Evolutionary conservation across 805 yeast species (phyloP), one percentile per base, ranked within the genome.

Genomic region (Candida verbasci): DNA sequence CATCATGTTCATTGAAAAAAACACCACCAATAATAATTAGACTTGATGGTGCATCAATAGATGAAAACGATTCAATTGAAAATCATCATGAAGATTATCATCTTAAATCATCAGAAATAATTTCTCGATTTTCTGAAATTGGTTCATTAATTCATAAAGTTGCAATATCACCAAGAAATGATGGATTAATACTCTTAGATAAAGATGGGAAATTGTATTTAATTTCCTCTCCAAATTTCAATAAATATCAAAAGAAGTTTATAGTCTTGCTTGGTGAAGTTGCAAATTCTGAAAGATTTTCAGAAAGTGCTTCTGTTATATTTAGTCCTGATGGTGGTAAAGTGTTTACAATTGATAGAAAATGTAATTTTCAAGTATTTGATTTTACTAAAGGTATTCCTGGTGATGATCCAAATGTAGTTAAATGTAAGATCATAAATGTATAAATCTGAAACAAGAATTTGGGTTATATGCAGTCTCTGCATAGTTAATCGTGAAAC

Each of bases 341-440:
- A 43, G 64, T 89, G 14, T 81, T 77, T 47, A 72, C 78, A 3
- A 71, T 87, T 11, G 97, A 89, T 56, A 65, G 96, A 27, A 86
- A 84, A 49, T 97, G 97, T 0, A 58, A 77, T 0, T 61, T 88
- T 31, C 80, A 80, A 43, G 75, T 88, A 22, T 86, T 84, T 47
- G 97, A 89, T 59, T 89, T 88, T 60, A 84, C 93, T 10, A 89
- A 87, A 36, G 96, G 94, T 2, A 58, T 80, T 16, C 93, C 93
- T 9, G 71, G 72, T 4, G 80, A 78, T 44, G 79, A 77, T 46
- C 72, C 70, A 17, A 82, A 78, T 12, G 80, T 82, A 6, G 73
- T 83, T 3, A 74, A 82, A 52, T 78, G 85, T 59, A 81, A 80
- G 53, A 73, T 78, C 27, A 60, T 78, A 11, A 67, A 62, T 41